Evolutionary conservation across 2,329 filamentous ascomycete genomes (phyloP).

Genomic region (Tolypocladium pustulatum): DNA sequence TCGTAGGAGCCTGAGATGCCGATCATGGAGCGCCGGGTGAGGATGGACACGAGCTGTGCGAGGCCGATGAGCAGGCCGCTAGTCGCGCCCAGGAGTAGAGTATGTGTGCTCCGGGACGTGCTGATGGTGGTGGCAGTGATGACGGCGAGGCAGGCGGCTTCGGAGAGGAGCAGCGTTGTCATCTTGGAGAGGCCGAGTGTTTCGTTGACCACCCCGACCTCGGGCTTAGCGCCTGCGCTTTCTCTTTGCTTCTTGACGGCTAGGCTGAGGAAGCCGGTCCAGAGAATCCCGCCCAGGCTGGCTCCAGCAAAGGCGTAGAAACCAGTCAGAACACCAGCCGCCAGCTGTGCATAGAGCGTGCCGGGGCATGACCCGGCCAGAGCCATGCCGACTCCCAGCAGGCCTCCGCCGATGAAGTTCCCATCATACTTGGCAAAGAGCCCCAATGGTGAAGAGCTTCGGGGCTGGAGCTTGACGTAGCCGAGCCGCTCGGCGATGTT

Average conservation of each 20-base stretch:
- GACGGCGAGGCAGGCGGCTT: slow-evolving; percentile 27
- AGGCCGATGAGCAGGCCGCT: slow-evolving; percentile 49
- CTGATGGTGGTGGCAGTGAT: slow-evolving; percentile 26
- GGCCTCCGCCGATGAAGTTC: slow-evolving; percentile 51
- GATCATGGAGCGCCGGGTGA: slow-evolving; percentile 41
- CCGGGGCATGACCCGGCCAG: slow-evolving; percentile 56
- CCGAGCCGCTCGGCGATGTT: slow-evolving; percentile 31
- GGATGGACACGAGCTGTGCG: slow-evolving; percentile 46
- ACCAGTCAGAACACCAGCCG: slow-evolving; percentile 39
- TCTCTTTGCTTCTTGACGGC: slow-evolving; percentile 18
- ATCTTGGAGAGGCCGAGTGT: slow-evolving; percentile 27
- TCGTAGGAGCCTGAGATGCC: slow-evolving; percentile 54
- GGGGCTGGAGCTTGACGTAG: slow-evolving; percentile 33
- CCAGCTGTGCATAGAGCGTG: slow-evolving; percentile 51
- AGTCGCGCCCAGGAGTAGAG: slow-evolving; percentile 31
- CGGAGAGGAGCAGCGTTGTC: slow-evolving; percentile 29
- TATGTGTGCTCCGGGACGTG: slow-evolving; percentile 18
- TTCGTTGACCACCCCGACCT: slow-evolving; percentile 25
- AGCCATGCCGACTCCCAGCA: slow-evolving; percentile 57
- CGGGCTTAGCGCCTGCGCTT: slow-evolving; percentile 12
- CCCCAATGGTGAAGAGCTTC: slow-evolving; percentile 39
- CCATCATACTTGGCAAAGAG: slow-evolving; percentile 48
- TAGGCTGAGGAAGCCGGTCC: slow-evolving; percentile 31
- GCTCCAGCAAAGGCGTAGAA: slow-evolving; percentile 43
- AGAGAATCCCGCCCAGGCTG: slow-evolving; percentile 43